Conservation (phyloP, 2,329 filamentous ascomycete genomes). For the Aureobasidium melanogenum region DNA sequence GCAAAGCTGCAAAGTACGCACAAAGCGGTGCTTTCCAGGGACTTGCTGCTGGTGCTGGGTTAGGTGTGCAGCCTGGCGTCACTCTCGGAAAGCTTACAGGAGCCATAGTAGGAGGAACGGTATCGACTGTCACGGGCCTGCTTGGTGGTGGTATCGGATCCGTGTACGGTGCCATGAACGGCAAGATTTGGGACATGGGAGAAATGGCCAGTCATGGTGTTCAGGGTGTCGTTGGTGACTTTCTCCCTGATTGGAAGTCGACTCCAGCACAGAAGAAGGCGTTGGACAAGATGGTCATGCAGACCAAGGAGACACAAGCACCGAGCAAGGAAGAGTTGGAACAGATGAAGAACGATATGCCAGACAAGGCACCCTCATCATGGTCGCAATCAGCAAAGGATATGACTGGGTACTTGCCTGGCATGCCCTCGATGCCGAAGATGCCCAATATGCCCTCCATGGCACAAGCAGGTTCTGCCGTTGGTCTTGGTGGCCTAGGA, state of each 20-base stretch:
- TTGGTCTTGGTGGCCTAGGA: slow-evolving; percentile 23
- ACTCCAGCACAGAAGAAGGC: slow-evolving; percentile 27
- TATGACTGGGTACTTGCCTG: slow-evolving; percentile 26
- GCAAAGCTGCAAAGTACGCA: slow-evolving; percentile 33
- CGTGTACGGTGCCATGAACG: slow-evolving; percentile 27
- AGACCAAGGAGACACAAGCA: slow-evolving; percentile 26
- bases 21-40: slow-evolving; percentile 32
- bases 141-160: slow-evolving; percentile 28
- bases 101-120: slow-evolving; percentile 26
- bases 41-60: slow-evolving; percentile 29
- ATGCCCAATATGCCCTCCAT: slow-evolving; percentile 21
- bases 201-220: slow-evolving; percentile 29
- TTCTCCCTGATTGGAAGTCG: slow-evolving; percentile 26
- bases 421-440: slow-evolving; percentile 14
- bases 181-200: slow-evolving; percentile 28
- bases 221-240: slow-evolving; percentile 25
- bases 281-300: slow-evolving; percentile 30
- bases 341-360: slow-evolving; percentile 26
- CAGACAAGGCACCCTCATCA: slow-evolving; percentile 25
- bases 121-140: slow-evolving; percentile 26
- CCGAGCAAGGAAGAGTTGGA: slow-evolving; percentile 27
- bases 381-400: slow-evolving; percentile 27
- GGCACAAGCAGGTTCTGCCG: slow-evolving; percentile 14
- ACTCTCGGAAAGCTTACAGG: slow-evolving; percentile 28
- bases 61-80: slow-evolving; percentile 29